phyloP scores from a whole-genome alignment of 1,139 yeast genomes.

The Meyerozyma guilliermondii region DNA sequence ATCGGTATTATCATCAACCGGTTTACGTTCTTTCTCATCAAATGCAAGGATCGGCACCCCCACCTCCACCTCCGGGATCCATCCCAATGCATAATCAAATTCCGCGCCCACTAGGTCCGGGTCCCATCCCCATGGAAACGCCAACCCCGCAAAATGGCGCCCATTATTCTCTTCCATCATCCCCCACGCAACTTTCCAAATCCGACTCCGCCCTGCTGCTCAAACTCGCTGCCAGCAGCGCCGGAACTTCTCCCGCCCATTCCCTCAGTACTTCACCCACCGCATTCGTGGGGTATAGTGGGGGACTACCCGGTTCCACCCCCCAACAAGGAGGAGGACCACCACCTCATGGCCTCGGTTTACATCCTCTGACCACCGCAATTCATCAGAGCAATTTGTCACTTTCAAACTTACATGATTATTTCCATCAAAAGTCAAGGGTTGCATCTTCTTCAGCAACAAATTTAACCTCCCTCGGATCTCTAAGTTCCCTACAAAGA shows the following conservation, averaged over 20 bases:
- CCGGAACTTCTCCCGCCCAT: constrained; percentile 19
- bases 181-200: constrained; percentile 4
- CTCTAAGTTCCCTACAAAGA: constrained; percentile 22
- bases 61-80: constrained; percentile 4
- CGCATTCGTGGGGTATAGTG: constrained; percentile 2
- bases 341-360: constrained; percentile 1
- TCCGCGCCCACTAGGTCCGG: too few species aligned
- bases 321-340: too few species aligned
- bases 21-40: constrained; percentile 10
- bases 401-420: constrained; percentile 28
- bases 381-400: constrained; percentile 9
- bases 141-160: not conserved
- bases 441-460: constrained; percentile 2
- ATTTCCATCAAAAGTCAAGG: constrained; percentile 16
- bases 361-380: constrained; percentile 1
- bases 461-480: constrained; percentile 11
- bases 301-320: too few species aligned
- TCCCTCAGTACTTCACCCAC: constrained; percentile 35
- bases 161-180: constrained; percentile 7
- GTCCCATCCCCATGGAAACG: too few species aligned
- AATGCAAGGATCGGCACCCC: not conserved
- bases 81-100: constrained; percentile 1
- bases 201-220: not conserved
- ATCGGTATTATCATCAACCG: constrained; percentile 9
- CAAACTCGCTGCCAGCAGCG: constrained; percentile 5